Evolutionary conservation across 1,284 basidiomycete species (phyloP), one percentile per base, ranked within the genome.

Genomic region (Apiotrichum siamense): DNA sequence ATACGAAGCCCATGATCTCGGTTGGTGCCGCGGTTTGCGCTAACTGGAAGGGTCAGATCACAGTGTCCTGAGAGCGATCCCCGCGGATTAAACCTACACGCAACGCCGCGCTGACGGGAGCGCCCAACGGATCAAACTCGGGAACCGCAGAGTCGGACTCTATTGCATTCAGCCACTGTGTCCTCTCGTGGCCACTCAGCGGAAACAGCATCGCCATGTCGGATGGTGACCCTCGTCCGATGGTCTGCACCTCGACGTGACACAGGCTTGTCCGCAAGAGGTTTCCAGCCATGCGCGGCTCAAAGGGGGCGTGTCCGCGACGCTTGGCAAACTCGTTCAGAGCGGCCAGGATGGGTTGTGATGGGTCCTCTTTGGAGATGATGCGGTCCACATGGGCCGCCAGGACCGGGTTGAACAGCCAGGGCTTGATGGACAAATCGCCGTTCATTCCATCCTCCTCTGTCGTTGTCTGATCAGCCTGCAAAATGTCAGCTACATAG

Each of bases 1-100:
- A 86, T 6, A 90, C 78, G 61, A 86, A 88, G 1, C 90, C 90
- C 43, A 92, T 81, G 20, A 87, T 77, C 1, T 73, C 62, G 1
- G 75, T 71, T 35, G 3, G 72, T 61, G 11, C 80, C 73, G 12
- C 70, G 62, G 11, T 66, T 58, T 78, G 75, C 10, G 77, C 78
- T 4, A 82, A 69, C 81, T 85, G 29, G 24, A 23, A 47, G 38
- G 49, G 27, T 55, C 53, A 47, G 29, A 38, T 23, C 9, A 7
- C n/a, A 4, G 7, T 15, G 39, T n/a, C 7, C 39, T 5, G 39
- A 49, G 29, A 13, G 23, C 42, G 15, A 31, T 31, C 4, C 29
- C n/a, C n/a, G n/a, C n/a, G n/a, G n/a, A n/a, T n/a, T 25, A 17
- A 42, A 66, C 73, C 33, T 38, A 81, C 81, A 66, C 77, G 73